These are phyloP conservation scores for Irpex rosettiformis DNA, from an alignment of 1,284 basidiomycete genomes.

Conservation along the genomic window DNA sequence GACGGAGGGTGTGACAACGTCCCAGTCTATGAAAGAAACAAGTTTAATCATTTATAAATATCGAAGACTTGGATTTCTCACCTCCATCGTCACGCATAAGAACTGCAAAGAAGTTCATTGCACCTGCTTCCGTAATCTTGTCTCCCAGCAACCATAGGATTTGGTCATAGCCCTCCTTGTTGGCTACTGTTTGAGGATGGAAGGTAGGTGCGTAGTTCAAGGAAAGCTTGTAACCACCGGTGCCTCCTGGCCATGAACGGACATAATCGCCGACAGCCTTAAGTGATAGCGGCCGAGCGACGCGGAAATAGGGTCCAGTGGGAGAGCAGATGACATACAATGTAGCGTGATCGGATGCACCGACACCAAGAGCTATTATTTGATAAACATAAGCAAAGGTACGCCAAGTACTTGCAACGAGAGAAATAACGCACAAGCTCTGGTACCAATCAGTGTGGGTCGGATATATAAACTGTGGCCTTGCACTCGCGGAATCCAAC, in stretches of 20 bases:
- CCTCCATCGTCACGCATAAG: slow-evolving; percentile 43
- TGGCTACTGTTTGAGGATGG: slow-evolving; percentile 59
- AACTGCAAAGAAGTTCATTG: slow-evolving; percentile 66
- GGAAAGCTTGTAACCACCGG: slow-evolving; percentile 63
- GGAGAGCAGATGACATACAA: slow-evolving; percentile 72
- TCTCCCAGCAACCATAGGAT: slow-evolving; percentile 51
- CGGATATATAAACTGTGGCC: slow-evolving; percentile 80
- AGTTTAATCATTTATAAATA: too few species aligned
- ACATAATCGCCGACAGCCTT: slow-evolving; percentile 68
- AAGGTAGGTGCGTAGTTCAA: slow-evolving; percentile 73
- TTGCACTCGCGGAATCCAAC: slow-evolving; percentile 70
- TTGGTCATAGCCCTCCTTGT: slow-evolving; percentile 68
- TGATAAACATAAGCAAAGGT: not conserved
- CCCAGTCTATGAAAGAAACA: slow-evolving; percentile 40
- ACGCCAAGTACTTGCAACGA: not conserved
- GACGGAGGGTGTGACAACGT: slow-evolving; percentile 71
- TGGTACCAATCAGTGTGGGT: slow-evolving; percentile 84
- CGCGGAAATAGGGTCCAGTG: slow-evolving; percentile 70
- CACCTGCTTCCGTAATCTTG: slow-evolving; percentile 46
- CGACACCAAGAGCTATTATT: slow-evolving; percentile 56
- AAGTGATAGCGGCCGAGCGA: slow-evolving; percentile 63
- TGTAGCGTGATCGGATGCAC: slow-evolving; percentile 64
- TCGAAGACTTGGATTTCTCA: slow-evolving; percentile 24
- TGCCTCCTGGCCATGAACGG: slow-evolving; percentile 83
- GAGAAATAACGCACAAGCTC: slow-evolving; percentile 40